phyloP scores from a whole-genome alignment of 805 yeast species.

The Torulaspora indica region DNA sequence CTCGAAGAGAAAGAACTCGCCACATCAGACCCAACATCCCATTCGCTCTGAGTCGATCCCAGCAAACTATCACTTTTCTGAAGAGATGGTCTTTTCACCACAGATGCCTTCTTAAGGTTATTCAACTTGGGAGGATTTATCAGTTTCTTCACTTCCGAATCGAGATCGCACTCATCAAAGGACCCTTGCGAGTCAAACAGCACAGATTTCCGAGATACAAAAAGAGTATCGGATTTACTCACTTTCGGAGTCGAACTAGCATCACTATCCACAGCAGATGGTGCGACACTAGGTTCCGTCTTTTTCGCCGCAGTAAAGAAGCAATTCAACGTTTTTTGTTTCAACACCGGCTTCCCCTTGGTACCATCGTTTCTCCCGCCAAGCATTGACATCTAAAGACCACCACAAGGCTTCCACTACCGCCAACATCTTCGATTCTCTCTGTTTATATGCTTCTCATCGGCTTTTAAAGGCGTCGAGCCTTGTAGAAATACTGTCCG shows the following conservation, averaged over 20 bases:
- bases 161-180: constrained; percentile 33
- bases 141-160: constrained; percentile 22
- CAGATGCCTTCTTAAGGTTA: constrained; percentile 22
- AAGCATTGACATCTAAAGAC: background rate
- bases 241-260: background rate
- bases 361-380: background rate
- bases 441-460: constrained; percentile 1
- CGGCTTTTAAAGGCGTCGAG: background rate
- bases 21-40: background rate
- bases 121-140: constrained; percentile 22
- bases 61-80: constrained; percentile 12
- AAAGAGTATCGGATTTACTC: background rate
- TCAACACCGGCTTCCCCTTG: constrained; percentile 7
- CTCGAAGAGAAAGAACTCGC: constrained; percentile 13
- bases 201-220: constrained; percentile 9
- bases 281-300: background rate
- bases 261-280: background rate
- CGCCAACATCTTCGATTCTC: background rate
- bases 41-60: constrained; percentile 2
- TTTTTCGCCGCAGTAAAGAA: constrained; percentile 3
- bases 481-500: background rate
- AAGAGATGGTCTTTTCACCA: constrained; percentile 12
- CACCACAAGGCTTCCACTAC: background rate
- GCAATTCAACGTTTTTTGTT: constrained; percentile 9
- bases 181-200: constrained; percentile 32